Base-by-base conservation (phyloP, 805 yeast genomes). In the Kregervanrija delftensis region DNA sequence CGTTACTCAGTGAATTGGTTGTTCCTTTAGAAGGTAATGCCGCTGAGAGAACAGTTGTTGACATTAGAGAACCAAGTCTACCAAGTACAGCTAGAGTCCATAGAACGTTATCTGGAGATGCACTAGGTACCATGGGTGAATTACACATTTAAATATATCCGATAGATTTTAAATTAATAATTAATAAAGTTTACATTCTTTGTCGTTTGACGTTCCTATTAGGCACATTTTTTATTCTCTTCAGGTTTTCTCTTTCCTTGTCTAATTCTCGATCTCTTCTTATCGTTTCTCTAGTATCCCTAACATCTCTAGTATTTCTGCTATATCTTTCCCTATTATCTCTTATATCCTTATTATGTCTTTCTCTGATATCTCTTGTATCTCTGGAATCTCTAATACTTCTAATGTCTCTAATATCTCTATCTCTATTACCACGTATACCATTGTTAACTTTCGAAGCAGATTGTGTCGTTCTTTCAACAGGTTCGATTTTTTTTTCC, bases 1-100 rank as follows among this genome's bases (percentile, higher is more conserved):
- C 61, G 12, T 32, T 48, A 4, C 34, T 51, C 11, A 43, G 49
- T 12, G 51, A 57, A 4, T 41, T 55, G 28, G 61, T 55, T 16
- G 50, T 59, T 32, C 57, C 57, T 2, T 41, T 60, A 36, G 49
- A 46, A 2, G 55, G 49, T 33, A 43, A 41, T 12, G 12, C 40
- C 11, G 46, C 33, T 8, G 39, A 15, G 6, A 17, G 43, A 40
- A 30, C 41, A 41, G 13, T 28, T n/a, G 30, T 12, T 37, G 37
- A 40, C 45, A 3, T 35, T 14, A 37, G 13, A 11, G 49, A 35
- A 35, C 55, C 58, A 15, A 43, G 49, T 30, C 39, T 44, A 10
- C 54, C 50, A 8, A 15, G 33, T 35, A 15, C 37, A 22, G n/a
- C 15, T 22, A 22, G 28, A 6, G 28, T 22, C 8, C 28, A 22